Percentiles rank a stretch among this genome's conserved stretches.
phyloP scores from a whole-genome alignment of 768 basidiomycete genomes.

The Xerocomellus amylosporus region DNA sequence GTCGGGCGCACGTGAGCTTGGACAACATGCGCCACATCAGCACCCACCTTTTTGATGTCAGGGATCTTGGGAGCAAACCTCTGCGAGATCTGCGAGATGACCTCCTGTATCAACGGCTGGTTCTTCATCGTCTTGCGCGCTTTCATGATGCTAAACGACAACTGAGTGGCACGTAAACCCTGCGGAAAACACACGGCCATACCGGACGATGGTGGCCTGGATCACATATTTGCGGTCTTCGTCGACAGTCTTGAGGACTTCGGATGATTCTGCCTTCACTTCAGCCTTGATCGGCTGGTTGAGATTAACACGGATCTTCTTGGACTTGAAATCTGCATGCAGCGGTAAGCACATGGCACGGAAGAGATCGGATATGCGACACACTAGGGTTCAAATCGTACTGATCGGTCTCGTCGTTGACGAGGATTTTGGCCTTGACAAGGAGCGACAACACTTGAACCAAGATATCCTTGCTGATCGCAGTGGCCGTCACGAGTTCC shows the following conservation, averaged over 20 bases:
- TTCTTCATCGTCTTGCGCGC: constrained; percentile 95
- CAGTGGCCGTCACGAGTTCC: constrained; percentile 77
- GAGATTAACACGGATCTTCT: constrained; percentile 90
- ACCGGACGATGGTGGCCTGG: constrained; percentile 90
- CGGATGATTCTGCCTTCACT: constrained; percentile 83
- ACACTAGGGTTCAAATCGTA: constrained; percentile 88
- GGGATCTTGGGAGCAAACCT: constrained; percentile 91
- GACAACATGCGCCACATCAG: neutral
- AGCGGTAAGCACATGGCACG: neutral
- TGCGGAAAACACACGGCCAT: neutral
- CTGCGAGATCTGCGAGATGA: constrained; percentile 83
- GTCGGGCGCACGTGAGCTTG: constrained; percentile 1
- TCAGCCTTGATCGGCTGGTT: constrained; percentile 94
- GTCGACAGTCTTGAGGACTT: constrained; percentile 92
- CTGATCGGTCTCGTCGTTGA: constrained; percentile 84
- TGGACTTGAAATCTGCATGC: constrained; percentile 75
- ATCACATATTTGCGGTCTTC: constrained; percentile 97
- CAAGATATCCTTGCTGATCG: constrained; percentile 76
- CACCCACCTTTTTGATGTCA: constrained; percentile 87
- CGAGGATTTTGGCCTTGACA: constrained; percentile 84
- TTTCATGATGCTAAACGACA: constrained; percentile 79
- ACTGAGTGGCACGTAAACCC: neutral
- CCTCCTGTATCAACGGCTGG: constrained; percentile 84
- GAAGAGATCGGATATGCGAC: constrained; percentile 5
- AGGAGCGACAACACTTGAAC: constrained; percentile 61